phyloP scores from a whole-genome alignment of 768 basidiomycete species.

The Russula lepida region DNA sequence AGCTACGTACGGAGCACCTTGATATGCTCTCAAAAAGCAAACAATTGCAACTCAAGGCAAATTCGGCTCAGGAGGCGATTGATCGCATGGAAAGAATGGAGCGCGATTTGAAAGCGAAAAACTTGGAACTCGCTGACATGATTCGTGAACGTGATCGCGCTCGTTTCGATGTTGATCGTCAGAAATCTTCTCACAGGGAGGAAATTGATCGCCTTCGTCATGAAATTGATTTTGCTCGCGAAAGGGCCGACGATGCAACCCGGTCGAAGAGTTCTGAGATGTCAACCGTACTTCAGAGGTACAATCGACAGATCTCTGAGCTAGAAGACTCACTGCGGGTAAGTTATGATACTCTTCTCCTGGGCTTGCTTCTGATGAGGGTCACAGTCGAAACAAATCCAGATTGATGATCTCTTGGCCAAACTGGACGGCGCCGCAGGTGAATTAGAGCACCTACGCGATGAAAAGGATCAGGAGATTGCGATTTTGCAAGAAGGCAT shows the following conservation, averaged over 20 bases:
- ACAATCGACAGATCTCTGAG: constrained; percentile 92
- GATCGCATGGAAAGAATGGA: constrained; percentile 99
- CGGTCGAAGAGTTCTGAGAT: constrained; percentile 92
- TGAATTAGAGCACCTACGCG: constrained; percentile 74
- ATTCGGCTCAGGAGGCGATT: constrained; percentile 95
- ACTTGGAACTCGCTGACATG: constrained; percentile 97
- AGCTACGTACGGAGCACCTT: constrained; percentile 92
- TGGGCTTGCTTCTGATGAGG: constrained; percentile 1
- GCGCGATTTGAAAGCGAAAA: constrained; percentile 96
- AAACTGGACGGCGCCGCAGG: constrained; percentile 68
- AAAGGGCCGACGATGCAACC: constrained; percentile 91
- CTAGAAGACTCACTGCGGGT: constrained; percentile 94
- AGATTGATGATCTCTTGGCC: constrained; percentile 84
- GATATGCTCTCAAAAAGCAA: constrained; percentile 98
- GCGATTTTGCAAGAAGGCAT: constrained; percentile 91
- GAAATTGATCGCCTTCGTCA: constrained; percentile 88
- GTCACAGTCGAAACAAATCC: constrained; percentile 81
- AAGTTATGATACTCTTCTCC: constrained; percentile 25
- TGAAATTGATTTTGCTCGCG: constrained; percentile 90
- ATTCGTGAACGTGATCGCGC: constrained; percentile 94
- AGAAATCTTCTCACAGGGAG: constrained; percentile 91
- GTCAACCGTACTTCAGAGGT: constrained; percentile 78
- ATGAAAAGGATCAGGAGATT: constrained; percentile 97
- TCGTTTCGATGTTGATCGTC: constrained; percentile 88
- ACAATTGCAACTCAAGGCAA: constrained; percentile 94